Evolutionary conservation across 805 yeast species (phyloP).

Genomic region (Ogataea thermomethanolica): DNA sequence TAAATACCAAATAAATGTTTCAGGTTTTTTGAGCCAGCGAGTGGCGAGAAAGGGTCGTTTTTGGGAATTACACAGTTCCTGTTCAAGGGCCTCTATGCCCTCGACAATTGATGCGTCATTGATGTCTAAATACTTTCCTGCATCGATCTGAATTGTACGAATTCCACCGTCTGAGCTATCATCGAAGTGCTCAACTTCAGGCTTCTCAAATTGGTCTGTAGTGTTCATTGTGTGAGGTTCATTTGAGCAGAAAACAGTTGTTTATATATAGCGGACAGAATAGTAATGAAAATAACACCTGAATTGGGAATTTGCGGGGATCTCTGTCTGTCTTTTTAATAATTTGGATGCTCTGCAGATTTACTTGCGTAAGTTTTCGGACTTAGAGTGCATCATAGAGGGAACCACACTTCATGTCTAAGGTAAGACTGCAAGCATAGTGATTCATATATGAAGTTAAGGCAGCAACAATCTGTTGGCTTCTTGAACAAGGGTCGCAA

Average conservation of each 20-base stretch:
- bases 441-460: no score
- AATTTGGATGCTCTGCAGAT: no score
- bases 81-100: constrained; percentile 7
- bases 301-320: neutral
- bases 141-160: constrained; percentile 11
- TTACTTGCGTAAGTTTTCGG: no score
- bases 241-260: neutral
- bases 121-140: constrained; percentile 12
- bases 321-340: neutral
- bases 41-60: constrained; percentile 10
- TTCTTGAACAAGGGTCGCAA: no score
- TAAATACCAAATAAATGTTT: constrained; percentile 12
- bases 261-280: neutral
- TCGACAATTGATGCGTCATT: constrained; percentile 6
- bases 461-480: no score
- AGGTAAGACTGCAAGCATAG: no score
- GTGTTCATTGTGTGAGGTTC: neutral
- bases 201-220: neutral
- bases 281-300: no score
- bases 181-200: constrained; percentile 10
- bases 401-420: no score
- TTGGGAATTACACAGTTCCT: constrained; percentile 6
- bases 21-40: constrained; percentile 13
- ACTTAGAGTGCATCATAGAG: no score
- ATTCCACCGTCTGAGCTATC: neutral